A percentile compares a stretch with the other conserved stretches of the same genome.
These are phyloP conservation scores for Fusarium brevicatenulatum DNA, from an alignment of 2,329 filamentous ascomycete genomes.

Conservation along the genomic window DNA sequence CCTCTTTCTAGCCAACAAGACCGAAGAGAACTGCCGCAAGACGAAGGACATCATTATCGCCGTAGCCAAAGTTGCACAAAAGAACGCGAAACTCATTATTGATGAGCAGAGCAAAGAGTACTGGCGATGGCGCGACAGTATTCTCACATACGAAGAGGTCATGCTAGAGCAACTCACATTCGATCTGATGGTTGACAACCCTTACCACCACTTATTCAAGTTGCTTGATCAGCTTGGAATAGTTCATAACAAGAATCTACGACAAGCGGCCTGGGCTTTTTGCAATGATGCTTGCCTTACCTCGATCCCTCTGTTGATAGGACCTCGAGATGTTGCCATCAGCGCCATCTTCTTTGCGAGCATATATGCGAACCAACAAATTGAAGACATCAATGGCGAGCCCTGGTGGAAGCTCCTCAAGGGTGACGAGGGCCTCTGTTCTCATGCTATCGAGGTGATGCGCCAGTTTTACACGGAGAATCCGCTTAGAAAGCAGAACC, in stretches of 20 bases:
- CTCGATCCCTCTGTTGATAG: conserved; percentile 82
- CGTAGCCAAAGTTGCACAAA: conserved; percentile 93
- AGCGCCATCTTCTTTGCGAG: conserved; percentile 88
- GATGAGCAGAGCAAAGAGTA: conserved; percentile 99
- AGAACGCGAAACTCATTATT: conserved; percentile 87
- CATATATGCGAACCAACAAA: conserved; percentile 75
- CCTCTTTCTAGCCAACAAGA: conserved; percentile 94
- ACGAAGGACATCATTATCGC: conserved; percentile 95
- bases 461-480: conserved; percentile 74
- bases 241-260: conserved; percentile 81
- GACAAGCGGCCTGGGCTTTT: conserved; percentile 92
- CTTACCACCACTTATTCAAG: conserved; percentile 85
- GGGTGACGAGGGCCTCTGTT: conserved; percentile 76
- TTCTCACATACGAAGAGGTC: conserved; percentile 90
- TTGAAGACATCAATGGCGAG: conserved; percentile 79
- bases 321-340: conserved; percentile 82
- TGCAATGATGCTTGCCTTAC: conserved; percentile 91
- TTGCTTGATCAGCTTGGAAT: conserved; percentile 78
- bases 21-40: conserved; percentile 95
- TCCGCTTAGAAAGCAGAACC: conserved; percentile 67
- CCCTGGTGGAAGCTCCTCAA: conserved; percentile 89
- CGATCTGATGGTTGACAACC: conserved; percentile 89
- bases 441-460: conserved; percentile 80
- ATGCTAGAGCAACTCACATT: conserved; percentile 94
- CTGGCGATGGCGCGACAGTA: conserved; percentile 96